Conservation (phyloP, 495 filamentous ascomycete genomes). For the Aspergillus panamensis region DNA sequence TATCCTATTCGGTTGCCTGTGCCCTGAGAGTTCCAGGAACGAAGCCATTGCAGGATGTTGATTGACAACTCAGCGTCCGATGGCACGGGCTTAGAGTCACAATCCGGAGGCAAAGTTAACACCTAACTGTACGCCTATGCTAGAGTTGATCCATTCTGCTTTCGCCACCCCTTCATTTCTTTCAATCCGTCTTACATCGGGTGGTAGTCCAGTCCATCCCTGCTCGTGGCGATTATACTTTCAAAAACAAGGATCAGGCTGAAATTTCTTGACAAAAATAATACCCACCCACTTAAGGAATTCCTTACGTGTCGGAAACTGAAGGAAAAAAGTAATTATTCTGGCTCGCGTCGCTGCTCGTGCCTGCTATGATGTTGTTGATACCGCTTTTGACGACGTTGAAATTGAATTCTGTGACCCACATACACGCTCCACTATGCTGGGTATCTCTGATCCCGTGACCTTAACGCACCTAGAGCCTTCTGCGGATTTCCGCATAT, state of each 20-base stretch:
- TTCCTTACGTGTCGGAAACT: slow-evolving; percentile 16
- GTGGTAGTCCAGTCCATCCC: slow-evolving; percentile 20
- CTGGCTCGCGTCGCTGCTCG: not conserved
- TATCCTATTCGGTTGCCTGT: slow-evolving; percentile 22
- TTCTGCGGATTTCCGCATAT: slow-evolving; percentile 38
- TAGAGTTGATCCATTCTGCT: slow-evolving; percentile 26
- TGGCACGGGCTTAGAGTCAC: slow-evolving; percentile 26
- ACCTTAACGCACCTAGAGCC: slow-evolving; percentile 39
- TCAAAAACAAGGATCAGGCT: slow-evolving; percentile 35
- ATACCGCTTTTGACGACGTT: slow-evolving; percentile 33
- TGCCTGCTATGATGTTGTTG: not conserved
- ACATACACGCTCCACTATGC: slow-evolving; percentile 39
- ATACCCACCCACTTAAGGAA: slow-evolving; percentile 27
- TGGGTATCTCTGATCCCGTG: slow-evolving; percentile 45
- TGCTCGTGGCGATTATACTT: slow-evolving; percentile 27
- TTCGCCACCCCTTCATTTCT: slow-evolving; percentile 35
- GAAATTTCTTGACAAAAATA: slow-evolving; percentile 20
- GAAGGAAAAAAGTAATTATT: slow-evolving; percentile 8
- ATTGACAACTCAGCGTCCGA: slow-evolving; percentile 39
- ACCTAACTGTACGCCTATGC: slow-evolving; percentile 17
- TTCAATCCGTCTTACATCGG: slow-evolving; percentile 31
- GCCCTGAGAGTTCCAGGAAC: slow-evolving; percentile 19
- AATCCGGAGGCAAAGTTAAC: slow-evolving; percentile 22
- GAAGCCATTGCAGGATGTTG: slow-evolving; percentile 33
- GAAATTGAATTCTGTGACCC: slow-evolving; percentile 45